phyloP scores from a whole-genome alignment of 1,284 basidiomycete genomes.

The Agroathelia rolfsii region DNA sequence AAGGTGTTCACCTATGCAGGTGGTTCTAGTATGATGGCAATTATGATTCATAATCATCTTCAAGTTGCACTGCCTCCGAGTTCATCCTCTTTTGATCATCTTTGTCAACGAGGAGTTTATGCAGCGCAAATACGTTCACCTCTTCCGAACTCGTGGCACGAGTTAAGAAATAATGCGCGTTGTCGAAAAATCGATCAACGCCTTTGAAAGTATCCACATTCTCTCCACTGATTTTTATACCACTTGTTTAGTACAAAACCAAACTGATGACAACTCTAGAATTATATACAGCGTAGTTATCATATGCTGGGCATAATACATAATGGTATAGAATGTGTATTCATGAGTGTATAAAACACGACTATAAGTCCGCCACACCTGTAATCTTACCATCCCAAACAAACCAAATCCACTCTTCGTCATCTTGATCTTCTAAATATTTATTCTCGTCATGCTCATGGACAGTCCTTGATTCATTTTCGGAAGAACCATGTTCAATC shows the following conservation, averaged over 20 bases:
- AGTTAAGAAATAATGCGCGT: no score
- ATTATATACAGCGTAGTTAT: conserved; percentile 17
- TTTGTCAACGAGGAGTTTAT: no score
- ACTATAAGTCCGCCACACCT: conserved; percentile 64
- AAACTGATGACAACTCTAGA: conserved; percentile 17
- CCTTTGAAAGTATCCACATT: conserved; percentile 9
- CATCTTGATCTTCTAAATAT: no score
- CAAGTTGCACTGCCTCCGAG: no score
- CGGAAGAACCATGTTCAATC: conserved; percentile 9
- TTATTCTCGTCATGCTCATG: conserved; percentile 40
- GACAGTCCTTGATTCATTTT: conserved; percentile 11
- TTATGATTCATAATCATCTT: conserved; percentile 32
- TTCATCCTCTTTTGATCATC: no score
- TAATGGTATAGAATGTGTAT: neutral
- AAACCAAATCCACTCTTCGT: conserved; percentile 82
- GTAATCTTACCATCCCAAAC: conserved; percentile 63
- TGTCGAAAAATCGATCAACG: conserved; percentile 16
- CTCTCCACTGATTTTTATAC: conserved; percentile 16
- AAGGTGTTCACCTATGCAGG: conserved; percentile 4
- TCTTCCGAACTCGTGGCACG: no score
- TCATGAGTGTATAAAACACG: no score
- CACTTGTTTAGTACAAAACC: conserved; percentile 12
- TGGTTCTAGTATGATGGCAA: conserved; percentile 20
- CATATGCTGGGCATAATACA: neutral
- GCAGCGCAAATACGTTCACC: no score